These are phyloP conservation scores for Thielaviopsis ethacetica DNA, from an alignment of 2,329 filamentous ascomycete species.

Conservation along the genomic window DNA sequence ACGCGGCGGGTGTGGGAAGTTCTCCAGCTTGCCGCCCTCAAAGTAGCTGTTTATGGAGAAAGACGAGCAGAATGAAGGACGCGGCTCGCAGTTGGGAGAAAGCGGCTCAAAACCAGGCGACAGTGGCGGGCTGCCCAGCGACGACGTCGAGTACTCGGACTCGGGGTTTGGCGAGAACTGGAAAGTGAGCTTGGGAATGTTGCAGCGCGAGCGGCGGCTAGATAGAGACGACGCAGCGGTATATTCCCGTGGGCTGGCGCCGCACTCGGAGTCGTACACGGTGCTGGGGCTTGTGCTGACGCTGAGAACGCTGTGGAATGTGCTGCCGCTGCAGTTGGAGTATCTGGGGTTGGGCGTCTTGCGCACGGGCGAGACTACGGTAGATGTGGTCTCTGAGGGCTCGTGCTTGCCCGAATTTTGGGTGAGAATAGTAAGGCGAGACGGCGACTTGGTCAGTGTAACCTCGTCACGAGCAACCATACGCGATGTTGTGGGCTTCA, in stretches of 20 bases:
- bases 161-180: constrained; percentile 6
- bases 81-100: constrained; percentile 3
- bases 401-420: background rate
- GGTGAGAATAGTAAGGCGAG: constrained; percentile 12
- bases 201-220: constrained; percentile 3
- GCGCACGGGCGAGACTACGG: constrained; percentile 10
- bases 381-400: constrained; percentile 4
- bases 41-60: constrained; percentile 11
- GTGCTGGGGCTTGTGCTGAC: constrained; percentile 8
- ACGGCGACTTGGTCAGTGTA: constrained; percentile 16
- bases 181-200: constrained; percentile 8
- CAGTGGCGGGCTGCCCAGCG: background rate
- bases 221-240: constrained; percentile 4
- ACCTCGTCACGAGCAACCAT: constrained; percentile 41
- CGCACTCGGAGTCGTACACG: constrained; percentile 4
- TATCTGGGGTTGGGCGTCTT: constrained; percentile 7
- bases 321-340: constrained; percentile 9
- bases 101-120: background rate
- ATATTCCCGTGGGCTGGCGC: background rate
- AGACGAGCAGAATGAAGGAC: constrained; percentile 11
- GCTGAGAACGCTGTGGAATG: constrained; percentile 7
- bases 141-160: background rate
- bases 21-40: constrained; percentile 11
- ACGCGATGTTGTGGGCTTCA: constrained; percentile 35
- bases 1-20: constrained; percentile 8